Evolutionary conservation across 257 asterid genomes (phyloP), one percentile per base, ranked within the genome.

Genomic region (Salvia splendens): DNA sequence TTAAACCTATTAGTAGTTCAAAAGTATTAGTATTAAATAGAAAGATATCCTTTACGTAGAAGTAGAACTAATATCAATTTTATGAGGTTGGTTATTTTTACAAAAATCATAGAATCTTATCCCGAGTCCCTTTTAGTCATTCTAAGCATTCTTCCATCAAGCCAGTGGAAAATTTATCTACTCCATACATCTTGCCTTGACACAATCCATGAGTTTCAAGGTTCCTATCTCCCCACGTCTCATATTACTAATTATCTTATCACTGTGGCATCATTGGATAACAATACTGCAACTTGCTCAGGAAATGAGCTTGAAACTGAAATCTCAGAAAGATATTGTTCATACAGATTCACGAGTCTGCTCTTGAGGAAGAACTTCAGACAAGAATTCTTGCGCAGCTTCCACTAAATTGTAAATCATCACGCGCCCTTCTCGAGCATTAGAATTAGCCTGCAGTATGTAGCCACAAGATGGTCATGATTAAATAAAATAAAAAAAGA

Each of bases 371-470:
- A 84, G 72, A 70, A 93, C 78, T 85, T 90, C 99, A 63, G 99
- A 93, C 80, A 93, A 80, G 81, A 86, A 93, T 78, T 93, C 99
- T 77, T 93, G 99, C 56, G 99, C 99, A 83, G 95, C 96, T 83
- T 93, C 99, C 70, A 93, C 99, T 81, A 93, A 83, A 84, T 78
- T 90, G 88, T 88, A 90, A 74, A 93, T 85, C 99, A 93, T 93
- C 67, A 90, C 99, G 7, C 99, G 97, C 48, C 99, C 97, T 88
- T 90, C 99, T 78, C 97, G 89, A 63, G 99, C 86, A 79, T 90
- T 88, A 70, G 88, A 84, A 81, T 82, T 85, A 71, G 99, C 99
- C 98, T 93, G 85, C 48, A 76, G 71, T 35, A 58, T 58, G 71
- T 73, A 54, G 53, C 62, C 66, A 65, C 50, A 49, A 43, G 46